Evolutionary conservation across 1,139 yeast species (phyloP).

Genomic region (Williopsis jadinii): DNA sequence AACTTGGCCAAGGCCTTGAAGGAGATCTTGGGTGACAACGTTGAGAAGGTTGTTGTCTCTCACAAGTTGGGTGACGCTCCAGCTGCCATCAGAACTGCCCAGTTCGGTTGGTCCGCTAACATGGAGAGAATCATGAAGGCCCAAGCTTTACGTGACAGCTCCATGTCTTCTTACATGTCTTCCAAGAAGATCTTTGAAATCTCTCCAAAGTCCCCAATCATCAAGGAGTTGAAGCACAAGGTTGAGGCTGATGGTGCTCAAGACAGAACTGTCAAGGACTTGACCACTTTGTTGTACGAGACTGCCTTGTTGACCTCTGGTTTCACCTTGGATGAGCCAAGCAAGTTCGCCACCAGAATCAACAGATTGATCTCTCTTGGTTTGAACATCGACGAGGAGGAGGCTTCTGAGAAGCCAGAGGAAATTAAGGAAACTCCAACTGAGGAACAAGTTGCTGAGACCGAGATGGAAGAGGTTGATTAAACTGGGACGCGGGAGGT

Average conservation of each 20-base stretch:
- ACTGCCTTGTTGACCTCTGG: slow-evolving; percentile 98
- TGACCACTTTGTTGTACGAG: slow-evolving; percentile 92
- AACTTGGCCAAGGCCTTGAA: slow-evolving; percentile 91
- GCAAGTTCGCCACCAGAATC: slow-evolving; percentile 94
- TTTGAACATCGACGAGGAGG: slow-evolving; percentile 90
- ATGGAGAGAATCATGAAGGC: slow-evolving; percentile 99
- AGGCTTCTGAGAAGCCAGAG: slow-evolving; percentile 34
- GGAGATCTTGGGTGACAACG: slow-evolving; percentile 97
- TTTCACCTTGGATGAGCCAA: slow-evolving; percentile 97
- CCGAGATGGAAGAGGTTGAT: slow-evolving; percentile 99
- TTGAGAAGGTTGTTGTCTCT: slow-evolving; percentile 98
- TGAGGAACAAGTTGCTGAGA: slow-evolving; percentile 69
- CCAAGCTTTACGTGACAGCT: slow-evolving; percentile 97
- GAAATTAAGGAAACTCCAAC: slow-evolving; percentile 55
- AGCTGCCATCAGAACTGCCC: slow-evolving; percentile 99
- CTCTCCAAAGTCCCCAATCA: slow-evolving; percentile 94
- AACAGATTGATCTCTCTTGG: slow-evolving; percentile 98
- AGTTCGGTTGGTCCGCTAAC: slow-evolving; percentile 99
- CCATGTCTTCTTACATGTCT: slow-evolving; percentile 99
- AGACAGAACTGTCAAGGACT: slow-evolving; percentile 97
- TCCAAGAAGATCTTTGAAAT: slow-evolving; percentile 99
- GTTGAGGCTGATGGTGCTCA: slow-evolving; percentile 96
- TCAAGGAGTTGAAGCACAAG: slow-evolving; percentile 91
- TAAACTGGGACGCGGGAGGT: slow-evolving; percentile 30
- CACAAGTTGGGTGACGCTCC: slow-evolving; percentile 98